Percentiles rank a stretch among this genome's conserved stretches.
Evolutionary conservation across 257 asterid genomes (phyloP).

Genomic region (Rauvolfia tetraphylla): DNA sequence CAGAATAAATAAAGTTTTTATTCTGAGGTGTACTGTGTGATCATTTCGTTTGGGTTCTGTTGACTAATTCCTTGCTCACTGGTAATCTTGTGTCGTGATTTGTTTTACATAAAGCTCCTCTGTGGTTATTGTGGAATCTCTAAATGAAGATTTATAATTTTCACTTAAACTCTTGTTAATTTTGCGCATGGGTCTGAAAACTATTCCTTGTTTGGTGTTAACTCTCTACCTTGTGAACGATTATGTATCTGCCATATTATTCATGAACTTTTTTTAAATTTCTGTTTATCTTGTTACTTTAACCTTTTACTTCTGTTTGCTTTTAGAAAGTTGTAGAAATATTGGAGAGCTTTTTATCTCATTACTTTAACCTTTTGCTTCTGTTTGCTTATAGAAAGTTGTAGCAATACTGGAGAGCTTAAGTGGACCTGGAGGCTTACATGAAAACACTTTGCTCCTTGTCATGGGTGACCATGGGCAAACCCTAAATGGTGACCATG

Average conservation of each 20-base stretch:
- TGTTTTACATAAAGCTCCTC: neutral
- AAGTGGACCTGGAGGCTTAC: slow-evolving; percentile 84
- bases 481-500: slow-evolving; percentile 93
- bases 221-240: neutral
- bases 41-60: neutral
- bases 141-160: neutral
- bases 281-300: neutral
- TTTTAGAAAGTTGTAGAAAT: slow-evolving; percentile 66
- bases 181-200: neutral
- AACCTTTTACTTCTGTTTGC: slow-evolving; percentile 21
- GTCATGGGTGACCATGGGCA: slow-evolving; percentile 99
- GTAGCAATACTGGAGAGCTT: slow-evolving; percentile 66
- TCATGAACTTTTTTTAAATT: neutral
- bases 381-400: slow-evolving; percentile 50
- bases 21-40: neutral
- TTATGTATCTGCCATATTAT: neutral
- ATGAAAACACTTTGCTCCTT: slow-evolving; percentile 91
- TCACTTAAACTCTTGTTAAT: neutral
- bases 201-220: neutral
- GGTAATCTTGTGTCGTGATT: neutral
- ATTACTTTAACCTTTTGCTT: slow-evolving; percentile 12
- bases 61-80: neutral
- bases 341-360: slow-evolving; percentile 40
- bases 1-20: neutral
- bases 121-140: neutral